These are phyloP conservation scores for Fusarium newnesense DNA, from an alignment of 2,329 filamentous ascomycete genomes.

Conservation along the genomic window DNA sequence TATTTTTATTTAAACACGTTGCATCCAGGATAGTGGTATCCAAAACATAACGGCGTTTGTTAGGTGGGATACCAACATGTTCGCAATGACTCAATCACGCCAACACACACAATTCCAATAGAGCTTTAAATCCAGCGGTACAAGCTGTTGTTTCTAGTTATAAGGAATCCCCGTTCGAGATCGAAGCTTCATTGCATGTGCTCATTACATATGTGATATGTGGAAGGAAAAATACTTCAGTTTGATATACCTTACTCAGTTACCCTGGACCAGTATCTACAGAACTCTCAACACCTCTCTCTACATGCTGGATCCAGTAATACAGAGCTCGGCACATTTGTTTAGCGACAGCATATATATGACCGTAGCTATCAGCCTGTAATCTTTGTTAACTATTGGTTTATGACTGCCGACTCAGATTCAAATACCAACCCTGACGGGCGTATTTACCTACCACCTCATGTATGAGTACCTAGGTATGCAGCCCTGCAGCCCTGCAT, in stretches of 20 bases:
- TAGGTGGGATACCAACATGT: too few species aligned
- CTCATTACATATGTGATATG: not conserved
- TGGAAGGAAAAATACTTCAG: not conserved
- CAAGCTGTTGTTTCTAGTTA: not conserved
- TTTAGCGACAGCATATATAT: not conserved
- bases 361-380: not conserved
- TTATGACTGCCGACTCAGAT: not conserved
- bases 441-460: too few species aligned
- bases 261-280: not conserved
- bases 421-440: not conserved
- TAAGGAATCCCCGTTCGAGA: too few species aligned
- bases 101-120: not conserved
- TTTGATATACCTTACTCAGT: not conserved
- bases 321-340: not conserved
- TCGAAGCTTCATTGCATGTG: not conserved
- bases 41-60: not conserved
- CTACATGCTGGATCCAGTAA: not conserved
- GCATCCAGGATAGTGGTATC: not conserved
- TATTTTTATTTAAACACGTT: constrained; percentile 3
- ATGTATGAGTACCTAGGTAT: too few species aligned
- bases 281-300: not conserved
- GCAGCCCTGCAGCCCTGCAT: not conserved
- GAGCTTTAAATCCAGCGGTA: not conserved
- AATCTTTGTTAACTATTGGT: not conserved
- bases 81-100: not conserved